These are phyloP conservation scores for Penicillium desertorum DNA, from an alignment of 495 filamentous ascomycete genomes.

Conservation along the genomic window DNA sequence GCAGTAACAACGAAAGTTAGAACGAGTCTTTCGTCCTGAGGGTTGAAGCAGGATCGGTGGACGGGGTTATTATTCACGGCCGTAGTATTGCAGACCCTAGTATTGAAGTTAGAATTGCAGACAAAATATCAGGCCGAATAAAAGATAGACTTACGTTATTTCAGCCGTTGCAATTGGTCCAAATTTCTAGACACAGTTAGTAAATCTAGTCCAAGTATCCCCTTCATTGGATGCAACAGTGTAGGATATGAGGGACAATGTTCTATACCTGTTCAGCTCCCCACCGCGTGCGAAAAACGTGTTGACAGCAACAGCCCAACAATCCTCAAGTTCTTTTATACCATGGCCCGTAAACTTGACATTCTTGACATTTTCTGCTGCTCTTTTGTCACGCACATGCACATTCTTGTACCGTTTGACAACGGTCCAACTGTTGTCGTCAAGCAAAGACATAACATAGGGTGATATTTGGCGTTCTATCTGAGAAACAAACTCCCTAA, in stretches of 20 bases:
- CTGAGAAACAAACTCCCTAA: background rate
- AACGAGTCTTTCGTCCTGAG: background rate
- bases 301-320: background rate
- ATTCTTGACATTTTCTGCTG: background rate
- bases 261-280: background rate
- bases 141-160: background rate
- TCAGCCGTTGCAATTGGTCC: background rate
- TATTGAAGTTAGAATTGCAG: background rate
- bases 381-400: background rate
- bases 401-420: background rate
- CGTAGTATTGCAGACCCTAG: background rate
- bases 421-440: no score
- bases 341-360: background rate
- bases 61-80: background rate
- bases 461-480: background rate
- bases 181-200: background rate
- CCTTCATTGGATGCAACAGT: no score
- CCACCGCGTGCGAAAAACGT: background rate
- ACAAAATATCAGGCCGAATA: background rate
- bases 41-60: background rate
- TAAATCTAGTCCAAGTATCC: no score
- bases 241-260: no score
- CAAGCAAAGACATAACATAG: no score
- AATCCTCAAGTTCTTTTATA: background rate
- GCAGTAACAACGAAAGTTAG: background rate